These are phyloP conservation scores for Leptographium radiaticola DNA, from an alignment of 2,329 filamentous ascomycete genomes.

Conservation along the genomic window DNA sequence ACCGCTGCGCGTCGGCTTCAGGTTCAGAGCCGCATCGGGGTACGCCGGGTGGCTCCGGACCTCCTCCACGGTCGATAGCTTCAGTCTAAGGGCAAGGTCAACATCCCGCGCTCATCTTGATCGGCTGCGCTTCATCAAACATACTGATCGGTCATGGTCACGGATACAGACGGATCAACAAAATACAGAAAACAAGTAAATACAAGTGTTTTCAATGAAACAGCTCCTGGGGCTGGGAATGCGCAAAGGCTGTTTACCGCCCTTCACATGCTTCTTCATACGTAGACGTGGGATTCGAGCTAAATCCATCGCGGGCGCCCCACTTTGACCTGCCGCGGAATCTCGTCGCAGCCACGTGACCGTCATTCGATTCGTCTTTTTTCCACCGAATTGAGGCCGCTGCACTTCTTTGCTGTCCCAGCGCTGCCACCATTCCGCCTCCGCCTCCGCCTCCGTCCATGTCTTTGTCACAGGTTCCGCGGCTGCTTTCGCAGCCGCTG, in stretches of 20 bases:
- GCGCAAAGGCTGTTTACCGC: not conserved
- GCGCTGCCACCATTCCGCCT: not conserved
- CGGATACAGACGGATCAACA: not conserved
- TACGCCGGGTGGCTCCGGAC: conserved; percentile 54
- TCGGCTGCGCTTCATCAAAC: not conserved
- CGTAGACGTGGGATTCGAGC: too few species aligned
- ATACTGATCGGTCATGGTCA: not conserved
- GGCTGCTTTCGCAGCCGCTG: not conserved
- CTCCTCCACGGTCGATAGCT: conserved; percentile 33
- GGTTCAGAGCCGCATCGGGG: conserved; percentile 51
- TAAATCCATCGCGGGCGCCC: not conserved
- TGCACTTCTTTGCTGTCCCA: not conserved
- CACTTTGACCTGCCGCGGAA: not conserved
- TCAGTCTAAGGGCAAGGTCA: not conserved
- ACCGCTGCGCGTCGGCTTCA: conserved; percentile 52
- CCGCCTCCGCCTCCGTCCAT: not conserved
- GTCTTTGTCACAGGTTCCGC: not conserved
- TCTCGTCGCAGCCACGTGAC: not conserved
- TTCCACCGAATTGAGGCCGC: not conserved
- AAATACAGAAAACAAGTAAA: not conserved
- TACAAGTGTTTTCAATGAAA: not conserved
- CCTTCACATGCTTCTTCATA: too few species aligned
- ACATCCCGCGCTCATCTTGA: not conserved
- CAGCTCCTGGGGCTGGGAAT: not conserved
- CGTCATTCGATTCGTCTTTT: not conserved